phyloP scores from a whole-genome alignment of 2,329 filamentous ascomycete species.

The Stachybotrys elegans region DNA sequence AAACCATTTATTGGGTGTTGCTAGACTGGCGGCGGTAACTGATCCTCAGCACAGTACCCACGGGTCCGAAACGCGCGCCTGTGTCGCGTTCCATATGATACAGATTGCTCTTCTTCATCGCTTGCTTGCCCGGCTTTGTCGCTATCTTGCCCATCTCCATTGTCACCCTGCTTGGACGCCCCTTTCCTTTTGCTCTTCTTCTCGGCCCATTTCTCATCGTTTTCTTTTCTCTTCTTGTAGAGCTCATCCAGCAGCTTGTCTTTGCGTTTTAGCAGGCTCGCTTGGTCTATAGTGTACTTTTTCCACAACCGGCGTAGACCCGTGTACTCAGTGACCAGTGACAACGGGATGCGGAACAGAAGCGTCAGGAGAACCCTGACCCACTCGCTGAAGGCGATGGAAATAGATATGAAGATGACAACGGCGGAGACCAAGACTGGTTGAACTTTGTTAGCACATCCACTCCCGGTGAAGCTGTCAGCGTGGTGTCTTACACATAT shows the following conservation, averaged over 20 bases:
- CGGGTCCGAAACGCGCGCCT: no score
- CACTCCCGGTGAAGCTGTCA: neutral
- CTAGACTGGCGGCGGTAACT: no score
- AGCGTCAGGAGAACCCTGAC: neutral
- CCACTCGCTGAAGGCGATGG: conserved; percentile 2
- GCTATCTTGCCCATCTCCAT: no score
- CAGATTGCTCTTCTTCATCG: no score
- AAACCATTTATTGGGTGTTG: no score
- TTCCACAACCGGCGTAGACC: neutral
- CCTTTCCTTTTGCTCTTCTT: neutral
- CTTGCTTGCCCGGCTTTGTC: no score
- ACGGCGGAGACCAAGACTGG: neutral
- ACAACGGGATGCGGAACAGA: neutral
- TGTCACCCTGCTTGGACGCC: no score
- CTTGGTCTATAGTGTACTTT: neutral
- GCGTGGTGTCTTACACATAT: conserved; percentile 1
- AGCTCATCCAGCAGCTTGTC: neutral
- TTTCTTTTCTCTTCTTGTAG: neutral
- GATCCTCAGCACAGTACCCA: no score
- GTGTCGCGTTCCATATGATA: no score
- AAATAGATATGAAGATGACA: neutral
- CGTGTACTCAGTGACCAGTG: neutral
- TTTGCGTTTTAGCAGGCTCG: neutral
- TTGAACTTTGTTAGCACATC: neutral
- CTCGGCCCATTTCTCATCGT: no score